These are phyloP conservation scores for Salicornia ramosissima DNA, from an alignment of 148 eudicot genomes.

Conservation along the genomic window DNA sequence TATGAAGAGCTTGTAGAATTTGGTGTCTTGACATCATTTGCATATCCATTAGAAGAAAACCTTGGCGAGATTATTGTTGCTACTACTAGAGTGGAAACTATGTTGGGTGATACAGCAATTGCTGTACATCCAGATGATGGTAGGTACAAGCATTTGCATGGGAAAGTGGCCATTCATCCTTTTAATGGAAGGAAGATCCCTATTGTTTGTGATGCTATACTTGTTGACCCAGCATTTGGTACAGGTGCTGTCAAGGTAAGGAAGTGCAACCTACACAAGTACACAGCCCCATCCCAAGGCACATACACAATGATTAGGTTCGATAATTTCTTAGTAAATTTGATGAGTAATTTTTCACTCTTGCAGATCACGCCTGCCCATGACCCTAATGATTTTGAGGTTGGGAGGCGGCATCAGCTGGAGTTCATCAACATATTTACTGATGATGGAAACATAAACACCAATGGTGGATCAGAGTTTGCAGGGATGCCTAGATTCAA, in stretches of 20 bases:
- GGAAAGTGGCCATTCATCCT: conserved; percentile 83
- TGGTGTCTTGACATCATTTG: conserved; percentile 88
- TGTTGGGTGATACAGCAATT: conserved; percentile 97
- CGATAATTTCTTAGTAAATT: no score
- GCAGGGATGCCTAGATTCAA: conserved; percentile 75
- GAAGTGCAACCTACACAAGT: background rate
- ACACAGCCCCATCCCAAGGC: no score
- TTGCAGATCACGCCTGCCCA: conserved; percentile 96
- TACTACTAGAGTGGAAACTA: conserved; percentile 93
- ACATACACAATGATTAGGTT: no score
- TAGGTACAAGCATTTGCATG: conserved; percentile 78
- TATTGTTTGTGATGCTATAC: conserved; percentile 69
- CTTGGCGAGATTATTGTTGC: conserved; percentile 89
- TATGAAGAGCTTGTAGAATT: conserved; percentile 70
- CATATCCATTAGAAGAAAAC: conserved; percentile 75
- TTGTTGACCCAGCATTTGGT: conserved; percentile 83
- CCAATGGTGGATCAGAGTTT: conserved; percentile 68
- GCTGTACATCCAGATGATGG: conserved; percentile 87
- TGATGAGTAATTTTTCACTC: conserved; percentile 11
- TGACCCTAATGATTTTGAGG: conserved; percentile 96
- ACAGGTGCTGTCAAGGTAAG: conserved; percentile 96
- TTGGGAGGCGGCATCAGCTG: conserved; percentile 79
- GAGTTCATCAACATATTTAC: conserved; percentile 80
- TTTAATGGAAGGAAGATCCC: conserved; percentile 87
- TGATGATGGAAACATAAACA: conserved; percentile 87